Conservation (phyloP, 148 eudicot genomes). For the Limonium bicolor region DNA sequence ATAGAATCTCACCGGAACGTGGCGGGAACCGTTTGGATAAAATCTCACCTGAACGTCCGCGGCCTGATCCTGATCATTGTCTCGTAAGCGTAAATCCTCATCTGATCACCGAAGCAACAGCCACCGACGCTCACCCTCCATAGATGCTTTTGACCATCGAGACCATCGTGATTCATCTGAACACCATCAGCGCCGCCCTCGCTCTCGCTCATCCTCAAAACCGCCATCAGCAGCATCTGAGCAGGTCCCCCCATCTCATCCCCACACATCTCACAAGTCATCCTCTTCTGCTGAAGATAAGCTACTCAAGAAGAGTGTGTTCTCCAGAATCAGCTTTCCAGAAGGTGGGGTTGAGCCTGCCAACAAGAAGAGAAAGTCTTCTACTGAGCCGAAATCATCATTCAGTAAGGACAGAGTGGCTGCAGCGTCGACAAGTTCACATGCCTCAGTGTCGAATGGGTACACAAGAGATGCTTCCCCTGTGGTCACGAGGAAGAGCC, state of each 20-base stretch:
- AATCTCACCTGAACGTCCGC: no score
- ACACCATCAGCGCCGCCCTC: slow-evolving; percentile 15
- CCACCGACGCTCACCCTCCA: slow-evolving; percentile 8
- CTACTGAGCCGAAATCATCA: slow-evolving; percentile 8
- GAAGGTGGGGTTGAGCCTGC: slow-evolving; percentile 16
- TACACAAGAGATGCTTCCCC: neutral
- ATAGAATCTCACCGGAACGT: no score
- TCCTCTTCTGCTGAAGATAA: slow-evolving; percentile 21
- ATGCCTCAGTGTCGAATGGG: neutral
- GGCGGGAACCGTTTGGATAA: no score
- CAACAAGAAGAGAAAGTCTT: slow-evolving; percentile 30
- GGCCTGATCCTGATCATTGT: no score
- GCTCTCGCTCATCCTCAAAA: slow-evolving; percentile 19
- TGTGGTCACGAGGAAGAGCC: slow-evolving; percentile 1
- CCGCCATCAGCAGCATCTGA: slow-evolving; percentile 7
- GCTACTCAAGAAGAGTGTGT: slow-evolving; percentile 55
- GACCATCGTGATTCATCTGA: slow-evolving; percentile 6
- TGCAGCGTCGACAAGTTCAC: neutral
- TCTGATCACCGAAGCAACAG: no score
- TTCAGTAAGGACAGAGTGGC: slow-evolving; percentile 3
- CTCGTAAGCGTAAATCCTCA: no score
- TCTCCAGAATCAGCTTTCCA: slow-evolving; percentile 65
- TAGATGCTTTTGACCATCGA: slow-evolving; percentile 5
- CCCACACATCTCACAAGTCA: neutral
- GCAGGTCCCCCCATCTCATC: slow-evolving; percentile 2